A percentile compares a stretch with the other conserved stretches of the same genome.
Conservation (phyloP, 2,329 filamentous ascomycete species). For the Penicillium griseofulvum region DNA sequence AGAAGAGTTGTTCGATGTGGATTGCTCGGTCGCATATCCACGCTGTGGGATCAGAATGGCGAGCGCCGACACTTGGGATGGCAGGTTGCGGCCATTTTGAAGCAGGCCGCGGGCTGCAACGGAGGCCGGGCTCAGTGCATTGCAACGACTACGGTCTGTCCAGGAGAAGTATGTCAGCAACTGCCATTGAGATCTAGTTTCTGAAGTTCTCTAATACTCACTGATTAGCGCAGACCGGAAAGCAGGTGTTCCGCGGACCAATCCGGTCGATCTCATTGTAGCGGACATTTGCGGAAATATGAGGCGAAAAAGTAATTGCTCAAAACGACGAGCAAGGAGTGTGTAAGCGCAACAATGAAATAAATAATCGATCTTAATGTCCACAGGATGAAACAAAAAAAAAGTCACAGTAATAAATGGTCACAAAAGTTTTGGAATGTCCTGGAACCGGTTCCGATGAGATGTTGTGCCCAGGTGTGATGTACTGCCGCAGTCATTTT, state of each 20-base stretch:
- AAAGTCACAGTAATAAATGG: slow-evolving; percentile 1
- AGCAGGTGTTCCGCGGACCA: slow-evolving; percentile 37
- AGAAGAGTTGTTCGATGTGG: slow-evolving; percentile 44
- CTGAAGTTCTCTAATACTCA: slow-evolving; percentile 13
- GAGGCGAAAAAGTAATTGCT: slow-evolving; percentile 23
- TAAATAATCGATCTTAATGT: slow-evolving; percentile 1
- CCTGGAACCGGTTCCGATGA: slow-evolving; percentile 7
- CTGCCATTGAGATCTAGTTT: not conserved
- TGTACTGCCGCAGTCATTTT: slow-evolving; percentile 15
- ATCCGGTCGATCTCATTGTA: slow-evolving; percentile 39
- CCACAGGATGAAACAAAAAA: slow-evolving; percentile 7
- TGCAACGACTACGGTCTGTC: slow-evolving; percentile 34
- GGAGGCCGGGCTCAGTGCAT: slow-evolving; percentile 28
- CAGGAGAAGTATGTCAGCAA: slow-evolving; percentile 3
- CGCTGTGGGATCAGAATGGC: slow-evolving; percentile 57
- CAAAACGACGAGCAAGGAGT: slow-evolving; percentile 22
- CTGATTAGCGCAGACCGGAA: slow-evolving; percentile 31
- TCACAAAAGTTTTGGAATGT: slow-evolving; percentile 6
- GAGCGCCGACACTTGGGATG: slow-evolving; percentile 54
- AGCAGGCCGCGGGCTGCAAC: slow-evolving; percentile 34
- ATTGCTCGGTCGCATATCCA: slow-evolving; percentile 57
- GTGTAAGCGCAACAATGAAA: slow-evolving; percentile 11
- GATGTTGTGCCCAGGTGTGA: slow-evolving; percentile 12
- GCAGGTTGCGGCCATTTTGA: slow-evolving; percentile 40
- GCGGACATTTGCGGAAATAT: slow-evolving; percentile 38